Base-by-base conservation (phyloP, 139 green algal species). In the Chlorella sp. region DNA sequence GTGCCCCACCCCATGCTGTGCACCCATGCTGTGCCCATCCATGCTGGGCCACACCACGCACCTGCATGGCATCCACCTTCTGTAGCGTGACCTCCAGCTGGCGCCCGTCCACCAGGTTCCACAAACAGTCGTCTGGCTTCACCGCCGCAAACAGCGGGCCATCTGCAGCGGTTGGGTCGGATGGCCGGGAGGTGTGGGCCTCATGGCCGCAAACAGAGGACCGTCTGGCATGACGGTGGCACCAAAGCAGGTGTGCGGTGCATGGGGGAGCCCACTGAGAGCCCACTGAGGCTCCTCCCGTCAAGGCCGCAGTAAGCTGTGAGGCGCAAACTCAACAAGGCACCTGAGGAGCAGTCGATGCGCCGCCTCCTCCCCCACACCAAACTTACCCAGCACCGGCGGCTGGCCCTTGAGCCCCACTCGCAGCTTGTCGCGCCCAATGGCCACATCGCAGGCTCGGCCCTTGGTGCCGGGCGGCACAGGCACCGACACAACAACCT, bases 81-180 rank as follows among this genome's bases (percentile, higher is more conserved):
- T 88, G 84, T 73, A 99, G 90, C 14, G 88, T 94, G 34, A 99
- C 62, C 86, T 98, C 93, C 32, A 99, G 74, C 38, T 83, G 40
- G 28, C 58, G 76, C 22, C 90, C 90, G 56, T 96, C 86, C 44
- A 86, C 81, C 22, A 97, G 65, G 89, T 94, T 98, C 97, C 97
- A 99, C 79, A 96, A 88, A 88, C 92, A 93, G 80, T 99, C 97
- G 38, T 99, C 97, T 4, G 91, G 40, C 84, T 95, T 93, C 16
- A 99, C 90, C 1, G 90, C 30, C 78, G 94, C 92, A 48, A 69
- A 88, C 62, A 99, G 90, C 44, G 96, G 90, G 5, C 95, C 97
- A 84, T 98, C 85, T 81, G 80, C 14, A 62, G 36, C 68, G 22
- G 76, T 44, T 1, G 56, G 32, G 44, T 3, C 30, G 1, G 32